Evolutionary conservation across 768 basidiomycete species (phyloP).

Genomic region (Omphalotus guepiniiformis): DNA sequence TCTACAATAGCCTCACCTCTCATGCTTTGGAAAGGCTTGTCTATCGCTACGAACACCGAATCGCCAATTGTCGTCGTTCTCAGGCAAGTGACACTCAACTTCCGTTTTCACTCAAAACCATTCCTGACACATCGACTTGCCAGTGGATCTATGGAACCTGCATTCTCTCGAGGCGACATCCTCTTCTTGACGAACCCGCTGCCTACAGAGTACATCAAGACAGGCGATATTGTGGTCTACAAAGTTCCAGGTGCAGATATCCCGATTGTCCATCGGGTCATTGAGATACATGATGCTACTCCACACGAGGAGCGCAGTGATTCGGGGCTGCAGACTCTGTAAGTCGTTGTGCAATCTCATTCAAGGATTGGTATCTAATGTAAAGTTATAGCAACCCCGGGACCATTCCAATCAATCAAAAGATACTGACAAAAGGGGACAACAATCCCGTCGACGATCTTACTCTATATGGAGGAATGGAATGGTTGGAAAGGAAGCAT

Average conservation of each 20-base stretch:
- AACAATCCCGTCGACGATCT: constrained; percentile 47
- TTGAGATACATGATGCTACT: constrained; percentile 39
- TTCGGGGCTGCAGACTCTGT: neutral
- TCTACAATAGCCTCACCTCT: constrained; percentile 11
- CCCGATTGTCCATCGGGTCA: constrained; percentile 61
- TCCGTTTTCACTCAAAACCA: neutral
- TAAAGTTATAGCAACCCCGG: too few relatives aligned
- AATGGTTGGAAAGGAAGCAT: constrained; percentile 39
- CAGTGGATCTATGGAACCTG: constrained; percentile 44
- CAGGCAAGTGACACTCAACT: constrained; percentile 28
- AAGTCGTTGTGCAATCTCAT: neutral
- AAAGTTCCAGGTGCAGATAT: constrained; percentile 80
- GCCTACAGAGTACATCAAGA: constrained; percentile 29
- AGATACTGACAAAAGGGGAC: constrained; percentile 50
- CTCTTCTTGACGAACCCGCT: constrained; percentile 43
- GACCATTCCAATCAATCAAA: constrained; percentile 21
- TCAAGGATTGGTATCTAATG: neutral
- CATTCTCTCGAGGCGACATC: constrained; percentile 46
- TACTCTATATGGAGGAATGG: constrained; percentile 37
- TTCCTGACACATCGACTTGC: neutral
- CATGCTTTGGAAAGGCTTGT: constrained; percentile 48
- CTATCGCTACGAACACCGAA: constrained; percentile 44
- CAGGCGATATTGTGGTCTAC: constrained; percentile 54
- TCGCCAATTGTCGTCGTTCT: constrained; percentile 52
- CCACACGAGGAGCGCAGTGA: neutral